phyloP scores from a whole-genome alignment of 2,329 filamentous ascomycete genomes.

The Endocalyx cinctus region DNA sequence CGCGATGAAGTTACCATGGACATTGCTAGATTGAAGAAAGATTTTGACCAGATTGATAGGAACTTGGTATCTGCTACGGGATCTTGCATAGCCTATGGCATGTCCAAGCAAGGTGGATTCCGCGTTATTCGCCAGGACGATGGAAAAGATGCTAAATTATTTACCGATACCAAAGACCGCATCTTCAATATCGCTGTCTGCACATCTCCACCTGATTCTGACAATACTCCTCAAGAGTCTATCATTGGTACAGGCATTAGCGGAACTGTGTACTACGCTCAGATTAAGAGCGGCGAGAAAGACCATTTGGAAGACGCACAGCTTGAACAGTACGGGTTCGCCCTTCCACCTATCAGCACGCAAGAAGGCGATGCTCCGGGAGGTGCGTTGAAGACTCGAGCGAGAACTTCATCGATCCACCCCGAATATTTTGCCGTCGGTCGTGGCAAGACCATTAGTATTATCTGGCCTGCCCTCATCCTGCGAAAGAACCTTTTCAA shows the following conservation, averaged over 20 bases:
- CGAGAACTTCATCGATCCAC: constrained; percentile 82
- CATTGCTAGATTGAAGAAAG: constrained; percentile 92
- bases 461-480: constrained; percentile 68
- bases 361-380: constrained; percentile 89
- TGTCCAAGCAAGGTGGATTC: constrained; percentile 88
- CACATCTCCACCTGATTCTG: constrained; percentile 54
- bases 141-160: constrained; percentile 85
- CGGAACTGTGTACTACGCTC: constrained; percentile 93
- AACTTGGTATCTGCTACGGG: constrained; percentile 86
- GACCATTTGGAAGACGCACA: constrained; percentile 75
- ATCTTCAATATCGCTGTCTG: constrained; percentile 92
- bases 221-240: constrained; percentile 63
- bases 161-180: constrained; percentile 85
- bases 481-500: constrained; percentile 61
- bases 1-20: constrained; percentile 81
- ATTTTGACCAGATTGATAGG: constrained; percentile 95
- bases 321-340: constrained; percentile 79
- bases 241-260: constrained; percentile 92
- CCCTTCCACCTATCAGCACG: constrained; percentile 79
- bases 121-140: constrained; percentile 93
- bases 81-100: constrained; percentile 89
- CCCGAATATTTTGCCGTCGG: constrained; percentile 94
- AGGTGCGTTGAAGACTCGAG: constrained; percentile 91
- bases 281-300: constrained; percentile 70
- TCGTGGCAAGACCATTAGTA: constrained; percentile 91